A percentile compares a stretch with the other conserved stretches of the same genome.
Conservation (phyloP, 805 yeast species). For the Ogataea kodamae region DNA sequence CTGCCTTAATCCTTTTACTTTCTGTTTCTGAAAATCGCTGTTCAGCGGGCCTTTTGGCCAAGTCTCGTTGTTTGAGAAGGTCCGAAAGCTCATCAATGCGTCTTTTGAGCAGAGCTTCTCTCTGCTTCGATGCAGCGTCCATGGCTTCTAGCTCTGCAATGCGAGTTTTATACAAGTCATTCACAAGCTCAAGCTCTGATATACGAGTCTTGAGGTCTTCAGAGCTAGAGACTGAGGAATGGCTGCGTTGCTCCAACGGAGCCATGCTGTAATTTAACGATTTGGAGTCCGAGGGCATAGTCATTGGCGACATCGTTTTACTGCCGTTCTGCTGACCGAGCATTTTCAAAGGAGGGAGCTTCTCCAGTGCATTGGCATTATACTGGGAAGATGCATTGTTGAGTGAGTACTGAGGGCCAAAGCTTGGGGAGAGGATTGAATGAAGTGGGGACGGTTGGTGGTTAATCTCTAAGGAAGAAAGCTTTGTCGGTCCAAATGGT, state of each 20-base stretch:
- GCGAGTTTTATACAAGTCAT: conserved; percentile 80
- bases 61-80: conserved; percentile 11
- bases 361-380: conserved; percentile 15
- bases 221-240: conserved; percentile 13
- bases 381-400: conserved; percentile 14
- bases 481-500: conserved; percentile 25
- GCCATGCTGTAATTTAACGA: conserved; percentile 14
- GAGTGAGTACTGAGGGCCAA: conserved; percentile 32
- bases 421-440: conserved; percentile 29
- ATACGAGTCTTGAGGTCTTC: conserved; percentile 65
- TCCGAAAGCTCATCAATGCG: conserved; percentile 42
- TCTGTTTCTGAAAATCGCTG: conserved; percentile 17
- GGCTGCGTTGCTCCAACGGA: conserved; percentile 18
- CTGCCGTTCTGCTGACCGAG: conserved; percentile 6
- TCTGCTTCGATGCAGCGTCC: conserved; percentile 52
- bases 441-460: conserved; percentile 23
- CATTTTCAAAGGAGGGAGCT: conserved; percentile 25
- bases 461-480: conserved; percentile 21
- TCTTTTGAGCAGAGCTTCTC: conserved; percentile 46
- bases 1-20: conserved; percentile 21
- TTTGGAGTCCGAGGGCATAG: conserved; percentile 14
- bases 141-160: conserved; percentile 77
- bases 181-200: conserved; percentile 84
- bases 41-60: conserved; percentile 10
- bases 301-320: conserved; percentile 15